Conservation (phyloP, 2,329 filamentous ascomycete species). For the Colletotrichum spaethianum region DNA sequence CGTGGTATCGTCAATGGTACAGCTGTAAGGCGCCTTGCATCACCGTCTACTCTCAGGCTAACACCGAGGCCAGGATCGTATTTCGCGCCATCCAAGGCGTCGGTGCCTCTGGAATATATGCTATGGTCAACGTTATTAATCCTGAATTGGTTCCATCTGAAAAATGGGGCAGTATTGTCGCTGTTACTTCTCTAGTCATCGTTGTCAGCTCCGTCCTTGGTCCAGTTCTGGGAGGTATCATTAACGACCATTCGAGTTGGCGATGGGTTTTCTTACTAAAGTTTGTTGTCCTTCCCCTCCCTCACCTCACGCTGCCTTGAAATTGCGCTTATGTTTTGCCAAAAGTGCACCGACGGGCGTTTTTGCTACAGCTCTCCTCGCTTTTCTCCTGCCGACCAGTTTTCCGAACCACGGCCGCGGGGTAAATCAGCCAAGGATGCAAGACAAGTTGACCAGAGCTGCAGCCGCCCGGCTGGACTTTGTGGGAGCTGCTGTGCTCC, state of each 20-base stretch:
- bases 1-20: slow-evolving; percentile 50
- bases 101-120: slow-evolving; percentile 62
- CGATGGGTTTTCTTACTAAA: slow-evolving; percentile 65
- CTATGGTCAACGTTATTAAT: slow-evolving; percentile 54
- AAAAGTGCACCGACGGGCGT: slow-evolving; percentile 49
- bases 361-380: slow-evolving; percentile 46
- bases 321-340: background rate
- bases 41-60: background rate
- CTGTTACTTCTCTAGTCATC: slow-evolving; percentile 54
- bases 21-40: slow-evolving; percentile 45
- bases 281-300: slow-evolving; percentile 46
- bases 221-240: slow-evolving; percentile 59
- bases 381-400: slow-evolving; percentile 46
- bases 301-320: background rate
- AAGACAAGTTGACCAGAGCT: slow-evolving; percentile 43
- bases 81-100: slow-evolving; percentile 59
- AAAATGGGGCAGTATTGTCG: slow-evolving; percentile 50
- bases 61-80: slow-evolving; percentile 47
- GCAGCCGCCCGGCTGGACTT: slow-evolving; percentile 38
- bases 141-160: slow-evolving; percentile 53
- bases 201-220: slow-evolving; percentile 59
- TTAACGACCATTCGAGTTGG: slow-evolving; percentile 58
- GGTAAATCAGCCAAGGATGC: slow-evolving; percentile 29
- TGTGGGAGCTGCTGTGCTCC: slow-evolving; percentile 49
- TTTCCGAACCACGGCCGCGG: slow-evolving; percentile 46